Evolutionary conservation across 352 stramenopile species (phyloP), one percentile per base, ranked within the genome.

Genomic region (Pythium aristosporum): DNA sequence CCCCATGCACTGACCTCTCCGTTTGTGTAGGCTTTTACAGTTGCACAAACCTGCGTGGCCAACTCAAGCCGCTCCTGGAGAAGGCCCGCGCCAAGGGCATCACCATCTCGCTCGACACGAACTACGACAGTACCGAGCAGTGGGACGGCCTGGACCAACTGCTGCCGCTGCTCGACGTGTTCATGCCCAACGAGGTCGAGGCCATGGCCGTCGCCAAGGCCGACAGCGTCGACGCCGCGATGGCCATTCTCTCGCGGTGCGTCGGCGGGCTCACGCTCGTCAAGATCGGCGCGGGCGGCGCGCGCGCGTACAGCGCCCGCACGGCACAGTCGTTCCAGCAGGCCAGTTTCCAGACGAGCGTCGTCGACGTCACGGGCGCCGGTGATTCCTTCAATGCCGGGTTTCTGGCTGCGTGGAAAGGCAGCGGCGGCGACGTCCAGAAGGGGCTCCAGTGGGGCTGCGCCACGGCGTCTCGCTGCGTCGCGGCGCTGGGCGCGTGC

Each of bases 371-470:
- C 39, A 94, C 87, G 28, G 87, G 87, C 16, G 87, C 87, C 8
- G 87, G 87, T 6, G 87, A 96, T 55, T 88, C 85, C n/a, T 96
- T 96, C 67, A 92, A 96, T 67, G 80, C 87, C 13, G 85, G 83
- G 0, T 95, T 95, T 61, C 66, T 96, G 5, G 64, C 61, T 21
- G 79, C 74, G 37, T 94, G 85, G 85, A 90, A 88, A 51, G 67
- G 67, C 0, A 76, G 77, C n/a, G 41, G 53, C 11, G 65, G 68
- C 32, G 66, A 91, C 37, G 73, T 91, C 11, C 52, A 64, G 20
- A 59, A 82, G 52, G 85, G 76, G 5, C 62, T 94, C 48, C 67
- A 69, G 41, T 94, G 81, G 75, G 85, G 81, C 16, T 92, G 82
- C 55, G 85, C 71, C 34, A 89, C 80, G 5, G 80, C 83, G n/a